These are phyloP conservation scores for Neofusicoccum laricinum DNA, from an alignment of 2,329 filamentous ascomycete species.

Conservation along the genomic window DNA sequence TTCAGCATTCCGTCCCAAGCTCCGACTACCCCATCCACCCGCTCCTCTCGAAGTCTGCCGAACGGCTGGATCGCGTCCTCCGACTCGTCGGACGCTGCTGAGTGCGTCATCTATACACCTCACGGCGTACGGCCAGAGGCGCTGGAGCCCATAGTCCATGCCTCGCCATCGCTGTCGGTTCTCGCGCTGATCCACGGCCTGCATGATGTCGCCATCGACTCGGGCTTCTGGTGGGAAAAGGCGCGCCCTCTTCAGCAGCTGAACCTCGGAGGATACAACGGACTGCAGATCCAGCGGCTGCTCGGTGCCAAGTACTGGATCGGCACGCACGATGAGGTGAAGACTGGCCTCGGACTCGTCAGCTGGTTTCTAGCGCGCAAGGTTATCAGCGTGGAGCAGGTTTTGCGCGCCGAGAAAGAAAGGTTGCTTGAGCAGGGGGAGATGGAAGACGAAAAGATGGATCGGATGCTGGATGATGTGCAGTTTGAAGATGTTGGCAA, in stretches of 20 bases:
- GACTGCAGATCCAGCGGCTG: conserved; percentile 53
- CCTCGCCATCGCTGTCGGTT: conserved; percentile 48
- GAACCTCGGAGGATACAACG: conserved; percentile 64
- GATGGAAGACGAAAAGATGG: conserved; percentile 24
- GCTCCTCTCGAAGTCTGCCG: background rate
- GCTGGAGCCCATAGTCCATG: conserved; percentile 43
- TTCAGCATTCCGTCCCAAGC: conserved; percentile 43
- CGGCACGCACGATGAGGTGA: conserved; percentile 63
- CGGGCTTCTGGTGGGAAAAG: conserved; percentile 18
- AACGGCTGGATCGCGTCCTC: conserved; percentile 8
- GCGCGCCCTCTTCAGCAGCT: conserved; percentile 48
- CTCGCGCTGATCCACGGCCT: conserved; percentile 64
- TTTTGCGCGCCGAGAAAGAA: conserved; percentile 46
- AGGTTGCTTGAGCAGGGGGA: conserved; percentile 28
- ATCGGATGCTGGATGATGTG: conserved; percentile 36
- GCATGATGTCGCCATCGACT: conserved; percentile 56
- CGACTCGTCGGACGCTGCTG: conserved; percentile 33
- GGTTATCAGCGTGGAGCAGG: conserved; percentile 43
- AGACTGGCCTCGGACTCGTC: conserved; percentile 57
- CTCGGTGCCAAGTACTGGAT: conserved; percentile 61
- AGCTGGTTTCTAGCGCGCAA: conserved; percentile 47
- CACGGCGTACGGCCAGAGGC: conserved; percentile 56
- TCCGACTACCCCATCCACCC: conserved; percentile 21
- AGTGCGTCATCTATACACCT: conserved; percentile 63
- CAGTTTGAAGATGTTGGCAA: conserved; percentile 55